Evolutionary conservation across 1,284 basidiomycete species (phyloP).

Genomic region (Baeospora myosura): DNA sequence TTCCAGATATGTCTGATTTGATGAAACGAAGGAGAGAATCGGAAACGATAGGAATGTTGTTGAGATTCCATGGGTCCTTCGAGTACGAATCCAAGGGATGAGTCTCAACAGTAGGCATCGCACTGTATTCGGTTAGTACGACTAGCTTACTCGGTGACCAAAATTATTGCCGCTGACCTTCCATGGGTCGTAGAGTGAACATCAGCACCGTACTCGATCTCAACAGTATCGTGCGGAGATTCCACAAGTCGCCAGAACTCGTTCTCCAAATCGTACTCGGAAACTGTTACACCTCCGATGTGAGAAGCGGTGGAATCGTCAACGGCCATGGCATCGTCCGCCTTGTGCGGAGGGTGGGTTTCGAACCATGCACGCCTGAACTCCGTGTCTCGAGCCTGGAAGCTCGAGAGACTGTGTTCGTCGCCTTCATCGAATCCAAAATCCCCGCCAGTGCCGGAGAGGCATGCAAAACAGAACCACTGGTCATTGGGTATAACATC

Average conservation of each 20-base stretch:
- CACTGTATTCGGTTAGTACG: conserved; percentile 41
- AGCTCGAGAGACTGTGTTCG: conserved; percentile 88
- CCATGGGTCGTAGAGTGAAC: conserved; percentile 97
- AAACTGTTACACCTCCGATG: conserved; percentile 62
- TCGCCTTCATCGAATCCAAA: conserved; percentile 99
- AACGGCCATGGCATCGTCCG: conserved; percentile 20
- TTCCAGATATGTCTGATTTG: conserved; percentile 98
- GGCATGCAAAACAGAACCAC: conserved; percentile 94
- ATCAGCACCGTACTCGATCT: conserved; percentile 98
- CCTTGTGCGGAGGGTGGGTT: conserved; percentile 53
- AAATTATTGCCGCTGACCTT: conserved; percentile 48
- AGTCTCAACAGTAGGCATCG: conserved; percentile 90
- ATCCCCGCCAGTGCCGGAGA: conserved; percentile 92
- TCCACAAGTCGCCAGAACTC: conserved; percentile 98
- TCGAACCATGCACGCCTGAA: conserved; percentile 89
- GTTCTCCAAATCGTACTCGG: conserved; percentile 86
- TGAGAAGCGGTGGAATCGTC: conserved; percentile 47
- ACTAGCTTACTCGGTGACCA: not conserved
- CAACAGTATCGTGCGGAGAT: conserved; percentile 84
- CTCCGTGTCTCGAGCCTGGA: conserved; percentile 84
- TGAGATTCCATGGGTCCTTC: conserved; percentile 94
- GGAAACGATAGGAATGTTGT: conserved; percentile 88
- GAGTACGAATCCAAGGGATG: conserved; percentile 85
- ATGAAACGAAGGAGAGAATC: conserved; percentile 89
- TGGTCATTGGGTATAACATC: conserved; percentile 81